These are phyloP conservation scores for Fusarium pseudonygamai DNA, from an alignment of 2,329 filamentous ascomycete genomes.

Conservation along the genomic window DNA sequence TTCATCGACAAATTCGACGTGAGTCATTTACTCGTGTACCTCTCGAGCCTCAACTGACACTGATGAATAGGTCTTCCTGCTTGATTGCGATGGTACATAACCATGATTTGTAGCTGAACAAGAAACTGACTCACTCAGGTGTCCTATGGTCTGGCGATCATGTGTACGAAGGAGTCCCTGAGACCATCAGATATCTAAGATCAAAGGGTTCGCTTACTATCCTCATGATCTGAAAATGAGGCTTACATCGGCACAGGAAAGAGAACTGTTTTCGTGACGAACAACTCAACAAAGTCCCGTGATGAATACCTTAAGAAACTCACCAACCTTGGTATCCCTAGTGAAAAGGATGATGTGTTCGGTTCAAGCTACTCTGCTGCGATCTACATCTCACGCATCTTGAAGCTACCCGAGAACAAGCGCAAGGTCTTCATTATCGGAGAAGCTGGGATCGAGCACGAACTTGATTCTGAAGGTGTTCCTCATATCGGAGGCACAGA, in stretches of 20 bases:
- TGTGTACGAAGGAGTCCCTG: constrained; percentile 83
- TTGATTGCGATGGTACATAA: constrained; percentile 91
- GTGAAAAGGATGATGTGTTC: constrained; percentile 89
- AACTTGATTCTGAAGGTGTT: constrained; percentile 82
- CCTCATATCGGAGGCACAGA: constrained; percentile 89
- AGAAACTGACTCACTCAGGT: constrained; percentile 61
- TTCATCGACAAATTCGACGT: constrained; percentile 96
- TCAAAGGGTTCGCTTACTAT: constrained; percentile 70
- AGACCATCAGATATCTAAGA: constrained; percentile 85
- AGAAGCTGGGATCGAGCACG: constrained; percentile 89
- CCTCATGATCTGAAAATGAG: neutral
- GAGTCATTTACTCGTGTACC: constrained; percentile 52
- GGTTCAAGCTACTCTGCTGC: constrained; percentile 94
- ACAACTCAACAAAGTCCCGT: constrained; percentile 98
- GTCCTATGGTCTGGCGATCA: constrained; percentile 97
- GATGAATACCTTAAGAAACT: constrained; percentile 94
- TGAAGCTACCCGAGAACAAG: constrained; percentile 79
- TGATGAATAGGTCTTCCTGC: constrained; percentile 78
- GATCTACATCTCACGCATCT: constrained; percentile 94
- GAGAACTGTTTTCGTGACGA: constrained; percentile 93
- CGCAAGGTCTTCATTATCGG: constrained; percentile 96
- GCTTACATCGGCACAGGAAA: constrained; percentile 69
- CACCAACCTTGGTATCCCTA: constrained; percentile 80
- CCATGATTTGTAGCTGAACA: too few relatives aligned
- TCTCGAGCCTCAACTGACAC: neutral